A percentile compares a stretch with the other conserved stretches of the same genome.
Evolutionary conservation across 2,329 filamentous ascomycete species (phyloP).

Genomic region (Verticillium zaregamsianum): DNA sequence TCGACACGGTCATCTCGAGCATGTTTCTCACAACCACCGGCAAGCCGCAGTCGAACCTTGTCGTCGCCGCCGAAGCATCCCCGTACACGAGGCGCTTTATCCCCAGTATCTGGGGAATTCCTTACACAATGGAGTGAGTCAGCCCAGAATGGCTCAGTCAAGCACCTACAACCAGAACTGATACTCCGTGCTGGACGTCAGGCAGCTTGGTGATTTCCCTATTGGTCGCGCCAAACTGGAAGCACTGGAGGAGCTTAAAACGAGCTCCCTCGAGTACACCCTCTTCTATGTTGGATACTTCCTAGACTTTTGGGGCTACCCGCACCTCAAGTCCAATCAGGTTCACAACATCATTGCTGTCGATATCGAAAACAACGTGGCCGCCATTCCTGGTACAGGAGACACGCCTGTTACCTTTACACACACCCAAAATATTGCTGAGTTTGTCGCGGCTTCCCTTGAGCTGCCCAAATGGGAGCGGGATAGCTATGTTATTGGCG

Average conservation of each 20-base stretch:
- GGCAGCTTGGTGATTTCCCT: not conserved
- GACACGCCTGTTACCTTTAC: conserved; percentile 40
- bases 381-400: conserved; percentile 45
- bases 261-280: conserved; percentile 31
- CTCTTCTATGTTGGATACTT: conserved; percentile 36
- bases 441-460: conserved; percentile 36
- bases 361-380: conserved; percentile 37
- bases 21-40: conserved; percentile 25
- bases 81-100: conserved; percentile 33
- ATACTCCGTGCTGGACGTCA: too few species aligned
- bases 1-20: conserved; percentile 40
- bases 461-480: conserved; percentile 39
- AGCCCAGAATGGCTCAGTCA: not conserved
- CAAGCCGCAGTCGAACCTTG: conserved; percentile 33
- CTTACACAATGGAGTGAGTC: conserved; percentile 24
- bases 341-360: conserved; percentile 33
- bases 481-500: conserved; percentile 29
- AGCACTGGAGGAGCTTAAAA: conserved; percentile 19
- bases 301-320: conserved; percentile 40
- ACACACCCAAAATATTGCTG: conserved; percentile 43
- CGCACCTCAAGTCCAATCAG: conserved; percentile 31
- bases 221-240: conserved; percentile 7
- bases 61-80: conserved; percentile 36
- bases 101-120: conserved; percentile 35
- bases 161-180: too few species aligned